Base-by-base conservation (phyloP, 352 stramenopile genomes). In the Pythium pyrilobum region DNA sequence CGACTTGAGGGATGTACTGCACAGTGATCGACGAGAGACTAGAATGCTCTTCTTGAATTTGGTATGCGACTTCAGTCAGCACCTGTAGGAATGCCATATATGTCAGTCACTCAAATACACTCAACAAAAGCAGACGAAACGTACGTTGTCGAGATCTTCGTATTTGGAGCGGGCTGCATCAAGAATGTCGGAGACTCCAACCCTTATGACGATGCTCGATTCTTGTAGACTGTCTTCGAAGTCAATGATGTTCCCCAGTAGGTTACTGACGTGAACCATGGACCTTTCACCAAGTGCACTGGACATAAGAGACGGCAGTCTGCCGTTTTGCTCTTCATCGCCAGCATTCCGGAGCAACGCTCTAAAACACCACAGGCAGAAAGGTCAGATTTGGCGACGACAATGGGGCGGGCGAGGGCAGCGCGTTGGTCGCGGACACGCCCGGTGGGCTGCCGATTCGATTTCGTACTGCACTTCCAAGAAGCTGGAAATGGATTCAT, bases 1-100 rank as follows among this genome's bases (percentile, higher is more conserved):
- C 85, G 29, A 93, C 76, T 77, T 91, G 85, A 52, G 85, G 83
- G 39, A 93, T 91, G 48, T 92, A 95, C 54, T 93, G 77, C 25
- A 92, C 76, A 13, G 79, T 89, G 32, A 93, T 89, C 4, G 77
- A 82, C 4, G 75, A 81, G 29, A 93, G 57, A 42, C 64, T 69
- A 24, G 85, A 66, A 44, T 91, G 84, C 20, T 69, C 59, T 52
- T 92, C 77, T 76, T 89, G 75, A 23, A 93, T 79, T 55, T 90
- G 78, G 56, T 87, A 85, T 7, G 82, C 77, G 34, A 95, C 72
- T 59, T 95, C 83, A 3, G 77, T 85, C 49, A 95, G 61, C 31
- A 95, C 73, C 85, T 95, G 20, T 27, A 23, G 31, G 27, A 4
- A 40, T 4, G 23, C 39, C 20, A 45, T 18, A 37, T 21, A 21